Evolutionary conservation across 108 stramenopile genomes (phyloP), one percentile per base, ranked within the genome.

Genomic region (Cyclotella cryptica): DNA sequence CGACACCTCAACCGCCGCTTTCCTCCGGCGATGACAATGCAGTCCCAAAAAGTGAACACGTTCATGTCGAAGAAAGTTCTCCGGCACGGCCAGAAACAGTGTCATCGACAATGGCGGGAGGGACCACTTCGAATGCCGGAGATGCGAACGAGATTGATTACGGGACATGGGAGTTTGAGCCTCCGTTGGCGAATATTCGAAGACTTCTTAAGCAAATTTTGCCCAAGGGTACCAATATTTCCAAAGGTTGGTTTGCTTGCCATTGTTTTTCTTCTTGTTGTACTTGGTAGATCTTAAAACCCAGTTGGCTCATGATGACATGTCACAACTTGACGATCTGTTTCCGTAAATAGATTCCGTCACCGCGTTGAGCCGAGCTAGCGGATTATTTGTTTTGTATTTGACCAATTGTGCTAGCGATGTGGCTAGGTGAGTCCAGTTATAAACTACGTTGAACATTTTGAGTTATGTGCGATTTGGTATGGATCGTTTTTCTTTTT

Each of bases 361-460:
- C 22, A 78, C 81, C 13, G 95, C 91, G 15, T 89, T 96, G 85
- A 81, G 89, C 51, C 74, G 91, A 55, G 89, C 92, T 10, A 83
- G 74, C 52, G 92, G 92, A 13, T 92, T 96, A 43, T 96, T 96
- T 57, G 85, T 96, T 62, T 79, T 96, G 55, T 96, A 96, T 78
- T 60, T 96, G 52, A 93, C 92, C 18, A 85, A 88, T 26, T 89
- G 91, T 77, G 94, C 95, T 49, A 93, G 90, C 74, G 91, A 93
- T 68, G 86, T 91, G 81, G 92, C 92, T 1, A 19, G 67, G 67
- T 68, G 67, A 68, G 67, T 29, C 11, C 1, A 65, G 1, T 1
- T 17, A n/a, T 9, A 49, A 9, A n/a, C 15, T 49, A 9, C 18
- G 3, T 13, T 61, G 19, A 12, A 0, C 3, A 65, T 65, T 45